Evolutionary conservation across 169 alveolate genomes (phyloP).

Genomic region (Plasmodium vinckei): DNA sequence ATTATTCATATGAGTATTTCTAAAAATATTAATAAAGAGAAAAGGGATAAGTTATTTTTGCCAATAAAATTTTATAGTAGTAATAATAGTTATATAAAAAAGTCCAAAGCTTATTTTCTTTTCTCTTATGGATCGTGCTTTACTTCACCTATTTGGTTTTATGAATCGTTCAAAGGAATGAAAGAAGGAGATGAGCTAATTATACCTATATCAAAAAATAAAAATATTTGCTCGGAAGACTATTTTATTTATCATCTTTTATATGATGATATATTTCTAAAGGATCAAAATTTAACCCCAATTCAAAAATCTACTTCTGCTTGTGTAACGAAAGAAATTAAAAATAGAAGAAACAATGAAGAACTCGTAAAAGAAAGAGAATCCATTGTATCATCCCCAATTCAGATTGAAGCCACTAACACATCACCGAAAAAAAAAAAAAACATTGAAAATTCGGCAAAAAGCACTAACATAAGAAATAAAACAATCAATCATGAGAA

Average conservation of each 20-base stretch:
- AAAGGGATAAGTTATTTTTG: conserved; percentile 16
- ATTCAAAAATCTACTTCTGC: background rate
- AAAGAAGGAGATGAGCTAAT: conserved; percentile 73
- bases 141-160: conserved; percentile 73
- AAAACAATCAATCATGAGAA: conserved; percentile 2
- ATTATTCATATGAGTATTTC: conserved; percentile 30
- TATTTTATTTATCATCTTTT: conserved; percentile 34
- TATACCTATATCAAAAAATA: conserved; percentile 66
- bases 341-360: background rate
- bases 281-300: background rate
- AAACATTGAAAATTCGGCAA: background rate
- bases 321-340: no score
- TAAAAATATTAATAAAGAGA: conserved; percentile 13
- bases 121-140: conserved; percentile 69
- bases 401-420: background rate
- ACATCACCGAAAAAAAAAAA: background rate
- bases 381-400: background rate
- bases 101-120: conserved; percentile 48
- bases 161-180: conserved; percentile 43
- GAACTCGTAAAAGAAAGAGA: background rate
- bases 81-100: conserved; percentile 35
- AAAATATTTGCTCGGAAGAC: conserved; percentile 33
- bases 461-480: background rate
- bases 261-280: conserved; percentile 9
- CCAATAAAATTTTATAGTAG: conserved; percentile 22